Base-by-base conservation (phyloP, 2,329 filamentous ascomycete species). In the Calycina herbarum region DNA sequence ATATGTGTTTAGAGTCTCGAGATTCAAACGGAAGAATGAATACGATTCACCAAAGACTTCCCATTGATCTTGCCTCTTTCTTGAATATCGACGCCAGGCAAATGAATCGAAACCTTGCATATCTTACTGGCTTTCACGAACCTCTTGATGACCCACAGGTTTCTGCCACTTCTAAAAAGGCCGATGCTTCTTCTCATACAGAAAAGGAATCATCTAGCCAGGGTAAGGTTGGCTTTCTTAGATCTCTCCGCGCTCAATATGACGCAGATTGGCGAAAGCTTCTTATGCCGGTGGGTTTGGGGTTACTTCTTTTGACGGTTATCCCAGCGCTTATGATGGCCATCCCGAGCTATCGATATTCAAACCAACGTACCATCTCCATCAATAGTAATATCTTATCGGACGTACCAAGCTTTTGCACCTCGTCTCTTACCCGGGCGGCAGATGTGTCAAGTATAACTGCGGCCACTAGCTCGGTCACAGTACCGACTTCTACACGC, bases 31-130 rank as follows among this genome's bases (percentile, higher is more conserved):
- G 71, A 24, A 72, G 76, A 65, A 73, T 74, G 27, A 76, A 70
- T 33, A 74, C 76, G 20, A 73, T 78, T 27, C 76, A 80, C 62
- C 76, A 78, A 63, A 77, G 81, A 48, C 72, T 83, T 17, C 82
- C 82, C 6, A 81, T 84, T 62, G 82, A 84, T 68, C 73, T 83
- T 20, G 72, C 73, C 2, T 82, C 81, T 11, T 85, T 84, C 68
- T 75, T 81, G 64, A 82, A 82, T 66, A 80, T 84, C 66, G 82
- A 84, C 69, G 79, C 81, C 33, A 77, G 82, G 59, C 82, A 85
- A 73, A 81, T 85, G 78, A 85, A 84, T 71, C 78, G 82, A 66
- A 83, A 84, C 68, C 72, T 85, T 27, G 81, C 82, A n/a, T 81
- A 80, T 64, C 73, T 85, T 48, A 83, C 82, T 59, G 72, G 74